Percentiles rank a stretch among this genome's conserved stretches.
Evolutionary conservation across 345 rosid genomes (phyloP).

Genomic region (Populus ilicifolia): DNA sequence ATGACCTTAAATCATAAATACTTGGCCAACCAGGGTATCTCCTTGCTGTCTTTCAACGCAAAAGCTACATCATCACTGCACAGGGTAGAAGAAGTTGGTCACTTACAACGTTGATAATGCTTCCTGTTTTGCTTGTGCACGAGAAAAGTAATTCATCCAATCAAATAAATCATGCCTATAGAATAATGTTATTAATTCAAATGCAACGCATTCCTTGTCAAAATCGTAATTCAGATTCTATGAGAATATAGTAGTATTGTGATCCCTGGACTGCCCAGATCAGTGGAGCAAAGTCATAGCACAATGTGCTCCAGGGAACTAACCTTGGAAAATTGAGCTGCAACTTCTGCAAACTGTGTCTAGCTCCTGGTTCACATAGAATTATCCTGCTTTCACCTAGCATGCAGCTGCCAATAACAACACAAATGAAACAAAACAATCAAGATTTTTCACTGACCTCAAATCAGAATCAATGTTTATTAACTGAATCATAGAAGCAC

Average conservation of each 20-base stretch:
- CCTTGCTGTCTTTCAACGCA: conserved; percentile 76
- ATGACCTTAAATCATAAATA: conserved; percentile 45
- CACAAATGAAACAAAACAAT: background rate
- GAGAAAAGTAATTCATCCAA: background rate
- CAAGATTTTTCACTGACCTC: background rate
- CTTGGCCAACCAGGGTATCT: conserved; percentile 78
- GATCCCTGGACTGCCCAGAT: background rate
- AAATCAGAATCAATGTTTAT: background rate
- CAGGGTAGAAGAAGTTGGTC: conserved; percentile 7
- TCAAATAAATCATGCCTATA: background rate
- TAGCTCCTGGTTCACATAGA: conserved; percentile 76
- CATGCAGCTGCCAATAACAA: conserved; percentile 54
- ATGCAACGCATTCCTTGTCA: background rate
- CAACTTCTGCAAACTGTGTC: conserved; percentile 80
- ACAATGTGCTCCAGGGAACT: conserved; percentile 6
- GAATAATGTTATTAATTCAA: background rate
- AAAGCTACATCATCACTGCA: conserved; percentile 90
- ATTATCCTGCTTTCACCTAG: conserved; percentile 90
- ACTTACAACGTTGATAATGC: background rate
- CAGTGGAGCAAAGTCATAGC: too few relatives aligned
- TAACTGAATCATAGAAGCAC: background rate
- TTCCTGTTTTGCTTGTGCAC: background rate
- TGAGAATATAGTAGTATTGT: background rate
- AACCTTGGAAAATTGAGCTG: conserved; percentile 94
- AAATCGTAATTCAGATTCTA: background rate